Evolutionary conservation across 768 basidiomycete species (phyloP).

Genomic region (Rhizopogon sp.): DNA sequence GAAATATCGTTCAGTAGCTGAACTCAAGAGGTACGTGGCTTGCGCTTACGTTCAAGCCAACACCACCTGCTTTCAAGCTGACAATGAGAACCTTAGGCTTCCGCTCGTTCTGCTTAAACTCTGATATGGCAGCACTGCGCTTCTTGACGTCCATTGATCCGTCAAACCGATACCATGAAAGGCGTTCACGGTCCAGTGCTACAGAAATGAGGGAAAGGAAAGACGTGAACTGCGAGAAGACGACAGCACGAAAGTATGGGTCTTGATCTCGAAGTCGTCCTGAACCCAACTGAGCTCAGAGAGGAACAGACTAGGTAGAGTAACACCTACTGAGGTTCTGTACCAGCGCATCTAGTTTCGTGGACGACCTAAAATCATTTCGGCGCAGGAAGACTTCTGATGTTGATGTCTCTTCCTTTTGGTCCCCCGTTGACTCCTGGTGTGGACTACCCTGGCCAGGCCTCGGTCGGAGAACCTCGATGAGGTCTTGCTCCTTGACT

Average conservation of each 20-base stretch:
- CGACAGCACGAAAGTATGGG: constrained; percentile 74
- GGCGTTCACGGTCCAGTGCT: constrained; percentile 61
- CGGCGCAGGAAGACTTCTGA: constrained; percentile 57
- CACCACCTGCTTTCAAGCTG: constrained; percentile 88
- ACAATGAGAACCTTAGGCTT: constrained; percentile 74
- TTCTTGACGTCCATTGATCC: constrained; percentile 89
- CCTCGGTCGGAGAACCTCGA: constrained; percentile 52
- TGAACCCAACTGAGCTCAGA: constrained; percentile 17
- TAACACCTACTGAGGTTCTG: constrained; percentile 56
- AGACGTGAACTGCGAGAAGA: constrained; percentile 88
- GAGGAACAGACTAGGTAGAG: neutral
- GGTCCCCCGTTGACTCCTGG: constrained; percentile 11
- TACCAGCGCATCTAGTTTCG: constrained; percentile 83
- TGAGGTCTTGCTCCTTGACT: constrained; percentile 54
- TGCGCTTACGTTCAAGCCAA: constrained; percentile 72
- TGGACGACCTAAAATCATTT: constrained; percentile 86
- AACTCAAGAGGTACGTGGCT: neutral
- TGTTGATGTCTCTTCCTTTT: constrained; percentile 16
- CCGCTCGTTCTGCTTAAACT: constrained; percentile 66
- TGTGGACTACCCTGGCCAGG: constrained; percentile 2
- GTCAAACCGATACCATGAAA: constrained; percentile 80
- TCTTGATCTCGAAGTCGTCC: constrained; percentile 65
- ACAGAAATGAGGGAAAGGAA: constrained; percentile 81
- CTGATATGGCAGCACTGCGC: constrained; percentile 66
- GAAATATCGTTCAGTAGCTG: constrained; percentile 2